These are phyloP conservation scores for Cinchona pubescens DNA, from an alignment of 257 asterid species.

Conservation along the genomic window DNA sequence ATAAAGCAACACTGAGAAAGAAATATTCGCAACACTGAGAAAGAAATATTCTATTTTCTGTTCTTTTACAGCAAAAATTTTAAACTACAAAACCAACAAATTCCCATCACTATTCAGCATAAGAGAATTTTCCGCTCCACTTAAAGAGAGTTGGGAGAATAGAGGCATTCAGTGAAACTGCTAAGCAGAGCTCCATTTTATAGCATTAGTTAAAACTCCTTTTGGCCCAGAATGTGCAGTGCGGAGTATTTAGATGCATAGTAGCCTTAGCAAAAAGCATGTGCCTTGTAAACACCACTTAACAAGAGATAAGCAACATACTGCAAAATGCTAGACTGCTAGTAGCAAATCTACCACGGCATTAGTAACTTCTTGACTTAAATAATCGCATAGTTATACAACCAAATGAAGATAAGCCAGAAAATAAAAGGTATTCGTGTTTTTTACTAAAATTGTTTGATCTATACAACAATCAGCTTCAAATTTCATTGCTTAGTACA, in stretches of 20 bases:
- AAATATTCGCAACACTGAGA: background rate
- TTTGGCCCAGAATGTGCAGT: constrained; percentile 1
- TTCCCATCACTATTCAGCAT: background rate
- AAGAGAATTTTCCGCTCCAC: background rate
- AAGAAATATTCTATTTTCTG: background rate
- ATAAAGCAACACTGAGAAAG: background rate
- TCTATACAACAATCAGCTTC: background rate
- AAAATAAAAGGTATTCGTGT: no score
- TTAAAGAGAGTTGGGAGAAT: background rate
- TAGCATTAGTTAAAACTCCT: background rate
- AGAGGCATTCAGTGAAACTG: background rate
- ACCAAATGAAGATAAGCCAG: background rate
- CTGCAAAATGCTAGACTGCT: background rate
- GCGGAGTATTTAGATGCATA: background rate
- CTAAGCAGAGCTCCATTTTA: background rate
- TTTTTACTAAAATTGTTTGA: background rate
- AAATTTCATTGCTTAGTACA: background rate
- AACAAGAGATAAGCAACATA: background rate
- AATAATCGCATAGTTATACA: background rate
- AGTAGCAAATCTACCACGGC: background rate
- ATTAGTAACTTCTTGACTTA: background rate
- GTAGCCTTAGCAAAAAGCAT: background rate
- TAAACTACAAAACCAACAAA: background rate
- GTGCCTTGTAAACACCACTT: background rate
- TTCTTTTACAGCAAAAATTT: background rate